A percentile compares a stretch with the other conserved stretches of the same genome.
These are phyloP conservation scores for Betula pendula DNA, from an alignment of 306 rosid species.

Conservation along the genomic window DNA sequence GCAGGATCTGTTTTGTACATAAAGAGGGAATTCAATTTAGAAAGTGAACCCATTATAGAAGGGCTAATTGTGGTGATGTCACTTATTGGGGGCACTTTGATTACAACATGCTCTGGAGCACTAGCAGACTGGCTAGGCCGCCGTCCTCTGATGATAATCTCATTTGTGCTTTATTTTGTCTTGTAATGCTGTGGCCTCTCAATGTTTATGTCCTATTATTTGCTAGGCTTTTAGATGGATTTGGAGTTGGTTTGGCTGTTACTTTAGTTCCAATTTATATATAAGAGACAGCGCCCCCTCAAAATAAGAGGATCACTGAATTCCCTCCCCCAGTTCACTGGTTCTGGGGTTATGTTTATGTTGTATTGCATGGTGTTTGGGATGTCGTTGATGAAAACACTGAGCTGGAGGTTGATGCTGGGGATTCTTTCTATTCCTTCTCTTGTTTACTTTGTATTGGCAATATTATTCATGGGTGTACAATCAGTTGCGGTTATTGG, in stretches of 20 bases:
- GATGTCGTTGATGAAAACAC: conserved; percentile 65
- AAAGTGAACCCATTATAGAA: conserved; percentile 77
- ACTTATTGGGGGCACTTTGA: conserved; percentile 85
- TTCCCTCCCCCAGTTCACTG: conserved; percentile 91
- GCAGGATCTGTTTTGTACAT: conserved; percentile 96
- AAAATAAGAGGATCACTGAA: conserved; percentile 87
- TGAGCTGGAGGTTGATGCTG: conserved; percentile 93
- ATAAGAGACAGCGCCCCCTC: conserved; percentile 95
- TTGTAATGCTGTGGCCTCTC: conserved; percentile 95
- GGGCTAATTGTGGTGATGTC: conserved; percentile 93
- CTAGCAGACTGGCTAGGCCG: conserved; percentile 83
- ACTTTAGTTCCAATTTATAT: conserved; percentile 87
- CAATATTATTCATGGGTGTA: too few relatives aligned
- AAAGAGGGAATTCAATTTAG: conserved; percentile 72
- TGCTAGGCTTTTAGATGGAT: conserved; percentile 89
- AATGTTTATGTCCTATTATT: conserved; percentile 79
- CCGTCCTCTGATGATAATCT: conserved; percentile 78
- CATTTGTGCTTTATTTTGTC: conserved; percentile 75
- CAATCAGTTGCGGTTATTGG: too few relatives aligned
- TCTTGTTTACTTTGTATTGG: conserved; percentile 57
- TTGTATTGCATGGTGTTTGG: conserved; percentile 95
- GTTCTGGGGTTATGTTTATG: conserved; percentile 89
- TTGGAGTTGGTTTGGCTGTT: conserved; percentile 85
- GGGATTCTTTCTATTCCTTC: conserved; percentile 88
- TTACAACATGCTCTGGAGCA: conserved; percentile 86